Evolutionary conservation across 306 rosid species (phyloP), one percentile per base, ranked within the genome.

Genomic region (Myrica gale): DNA sequence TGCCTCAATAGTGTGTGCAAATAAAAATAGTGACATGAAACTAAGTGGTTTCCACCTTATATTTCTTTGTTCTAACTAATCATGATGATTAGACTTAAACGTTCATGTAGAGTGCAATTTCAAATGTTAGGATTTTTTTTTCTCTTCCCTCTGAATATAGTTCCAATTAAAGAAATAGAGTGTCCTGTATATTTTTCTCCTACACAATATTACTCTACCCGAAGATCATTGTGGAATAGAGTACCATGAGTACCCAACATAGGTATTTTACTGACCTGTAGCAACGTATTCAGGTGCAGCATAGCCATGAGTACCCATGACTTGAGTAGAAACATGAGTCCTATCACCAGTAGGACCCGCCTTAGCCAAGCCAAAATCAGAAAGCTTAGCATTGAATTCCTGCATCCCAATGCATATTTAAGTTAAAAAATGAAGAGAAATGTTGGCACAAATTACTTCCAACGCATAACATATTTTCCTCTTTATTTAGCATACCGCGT

Each of bases 211-310:
- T 32, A 32, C 56, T 21, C 6, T 39, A 7, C 13, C 5, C 51
- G 67, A 1, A 10, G 51, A 62, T 61, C 26, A 46, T 17, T 3
- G 3, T 41, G 45, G 21, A 55, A 53, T 54, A 66, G 47, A 32
- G 37, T 20, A 45, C 69, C 79, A 68, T 61, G 65, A 55, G 5
- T 37, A 42, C 68, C 11, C 43, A 67, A 71, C 9, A 68, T 48
- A 69, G 76, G 52, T 44, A 65, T 71, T 45, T 77, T 69, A 85
- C 80, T 60, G 16, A 95, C 99, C 99, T 78, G 99, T 95, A 37
- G 99, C 96, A 72, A 95, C 90, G 82, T 95, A 95, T 83, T 95
- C 97, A 12, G 99, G 99, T 55, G 97, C 99, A 1, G 97, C 99
- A 69, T 95, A 95, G 82, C 99, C 97, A 12, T 88, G 96, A 68